Evolutionary conservation across 257 asterid genomes (phyloP).

Genomic region (Lycium barbarum): DNA sequence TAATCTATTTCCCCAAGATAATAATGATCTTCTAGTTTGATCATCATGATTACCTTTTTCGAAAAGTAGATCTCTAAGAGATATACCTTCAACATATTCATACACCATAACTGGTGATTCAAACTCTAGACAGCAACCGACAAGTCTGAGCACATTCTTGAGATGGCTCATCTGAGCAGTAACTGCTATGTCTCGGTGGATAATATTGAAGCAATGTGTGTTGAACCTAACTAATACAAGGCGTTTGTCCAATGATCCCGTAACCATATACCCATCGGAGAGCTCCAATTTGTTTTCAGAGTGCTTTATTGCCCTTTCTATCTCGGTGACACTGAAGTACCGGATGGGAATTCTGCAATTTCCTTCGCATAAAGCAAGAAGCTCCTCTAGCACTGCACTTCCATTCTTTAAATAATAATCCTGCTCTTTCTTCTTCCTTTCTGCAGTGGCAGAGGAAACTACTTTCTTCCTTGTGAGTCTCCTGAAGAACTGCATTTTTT

Average conservation of each 20-base stretch:
- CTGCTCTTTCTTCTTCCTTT: neutral
- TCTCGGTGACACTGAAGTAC: too few relatives aligned
- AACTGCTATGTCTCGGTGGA: neutral
- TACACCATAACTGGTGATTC: neutral
- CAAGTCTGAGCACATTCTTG: neutral
- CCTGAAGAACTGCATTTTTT: neutral
- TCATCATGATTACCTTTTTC: neutral
- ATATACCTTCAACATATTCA: neutral
- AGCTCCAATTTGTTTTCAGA: neutral
- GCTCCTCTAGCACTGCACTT: neutral
- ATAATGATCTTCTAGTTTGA: neutral
- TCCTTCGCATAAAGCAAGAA: too few relatives aligned
- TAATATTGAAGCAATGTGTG: neutral
- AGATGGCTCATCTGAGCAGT: slow-evolving; percentile 13
- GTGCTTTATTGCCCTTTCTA: neutral
- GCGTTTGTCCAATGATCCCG: neutral
- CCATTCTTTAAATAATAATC: slow-evolving; percentile 19
- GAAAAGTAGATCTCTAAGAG: neutral
- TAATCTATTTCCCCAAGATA: slow-evolving; percentile 25
- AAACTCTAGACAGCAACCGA: neutral
- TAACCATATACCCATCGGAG: neutral
- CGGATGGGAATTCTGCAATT: too few relatives aligned
- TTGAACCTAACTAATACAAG: neutral
- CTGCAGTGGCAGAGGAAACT: neutral
- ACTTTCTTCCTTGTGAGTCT: neutral